phyloP scores from a whole-genome alignment of 1,139 yeast species.

The Wickerhamiella pararugosa region DNA sequence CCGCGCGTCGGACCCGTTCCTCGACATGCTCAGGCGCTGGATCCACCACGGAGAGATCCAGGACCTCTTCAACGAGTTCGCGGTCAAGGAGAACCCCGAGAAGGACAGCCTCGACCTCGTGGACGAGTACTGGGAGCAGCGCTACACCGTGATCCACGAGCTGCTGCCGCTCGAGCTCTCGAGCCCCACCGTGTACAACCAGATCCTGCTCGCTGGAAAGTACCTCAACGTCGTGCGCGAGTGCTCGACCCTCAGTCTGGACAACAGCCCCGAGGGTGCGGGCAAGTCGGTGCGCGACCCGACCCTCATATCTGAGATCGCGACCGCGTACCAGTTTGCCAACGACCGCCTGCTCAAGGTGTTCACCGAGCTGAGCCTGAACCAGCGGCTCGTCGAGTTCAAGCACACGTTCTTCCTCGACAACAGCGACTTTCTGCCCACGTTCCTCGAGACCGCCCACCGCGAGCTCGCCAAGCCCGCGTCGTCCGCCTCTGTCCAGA shows the following conservation, averaged over 20 bases:
- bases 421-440: constrained; percentile 34
- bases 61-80: constrained; percentile 74
- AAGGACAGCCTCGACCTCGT: constrained; percentile 30
- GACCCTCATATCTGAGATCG: constrained; percentile 40
- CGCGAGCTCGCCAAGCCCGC: constrained; percentile 30
- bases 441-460: constrained; percentile 29
- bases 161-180: constrained; percentile 46
- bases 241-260: constrained; percentile 27
- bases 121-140: constrained; percentile 79
- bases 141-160: constrained; percentile 64
- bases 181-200: constrained; percentile 39
- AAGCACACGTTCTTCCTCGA: constrained; percentile 43
- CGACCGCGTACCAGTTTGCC: constrained; percentile 53
- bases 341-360: constrained; percentile 46
- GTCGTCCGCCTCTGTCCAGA: constrained; percentile 26
- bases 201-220: constrained; percentile 72
- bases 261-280: constrained; percentile 18
- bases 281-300: constrained; percentile 40
- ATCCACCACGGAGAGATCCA: constrained; percentile 53
- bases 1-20: constrained; percentile 48
- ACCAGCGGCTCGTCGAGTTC: constrained; percentile 28
- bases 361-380: constrained; percentile 41
- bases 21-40: constrained; percentile 65
- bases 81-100: constrained; percentile 35
- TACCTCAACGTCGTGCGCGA: constrained; percentile 57